Evolutionary conservation across 495 filamentous ascomycete genomes (phyloP).

Genomic region (Penicillium crystallinum): DNA sequence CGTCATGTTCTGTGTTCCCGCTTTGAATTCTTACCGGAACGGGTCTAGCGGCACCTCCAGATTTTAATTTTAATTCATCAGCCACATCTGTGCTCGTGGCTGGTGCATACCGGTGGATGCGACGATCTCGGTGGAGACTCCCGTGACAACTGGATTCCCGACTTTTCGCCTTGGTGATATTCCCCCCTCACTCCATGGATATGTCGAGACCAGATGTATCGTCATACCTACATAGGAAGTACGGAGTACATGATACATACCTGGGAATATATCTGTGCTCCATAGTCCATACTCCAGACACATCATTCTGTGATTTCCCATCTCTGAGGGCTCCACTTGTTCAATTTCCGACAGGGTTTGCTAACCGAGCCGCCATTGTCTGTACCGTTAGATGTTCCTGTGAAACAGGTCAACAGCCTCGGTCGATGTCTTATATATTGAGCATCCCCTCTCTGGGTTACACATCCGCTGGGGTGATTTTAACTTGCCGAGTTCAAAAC

Average conservation of each 20-base stretch:
- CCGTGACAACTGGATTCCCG: background rate
- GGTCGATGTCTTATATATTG: background rate
- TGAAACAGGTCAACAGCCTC: conserved; percentile 17
- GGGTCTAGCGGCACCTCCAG: conserved; percentile 11
- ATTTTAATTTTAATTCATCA: conserved; percentile 4
- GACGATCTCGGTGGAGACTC: conserved; percentile 20
- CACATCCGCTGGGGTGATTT: conserved; percentile 9
- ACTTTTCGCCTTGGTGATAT: background rate
- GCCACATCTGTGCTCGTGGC: conserved; percentile 1
- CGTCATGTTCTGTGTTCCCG: conserved; percentile 27
- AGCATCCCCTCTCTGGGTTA: background rate
- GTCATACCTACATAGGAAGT: too few relatives aligned
- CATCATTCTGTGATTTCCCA: background rate
- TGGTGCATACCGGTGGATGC: conserved; percentile 18
- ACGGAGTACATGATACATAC: background rate
- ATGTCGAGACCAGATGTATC: too few relatives aligned
- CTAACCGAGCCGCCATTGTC: conserved; percentile 22
- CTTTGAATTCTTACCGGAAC: conserved; percentile 9
- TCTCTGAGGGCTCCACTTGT: conserved; percentile 5
- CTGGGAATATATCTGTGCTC: too few relatives aligned
- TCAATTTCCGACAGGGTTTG: conserved; percentile 11
- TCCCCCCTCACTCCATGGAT: too few relatives aligned
- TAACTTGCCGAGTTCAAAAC: conserved; percentile 7
- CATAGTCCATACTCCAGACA: conserved; percentile 1
- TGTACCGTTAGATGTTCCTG: conserved; percentile 13